Evolutionary conservation across 108 stramenopile species (phyloP), one percentile per base, ranked within the genome.

Genomic region (Ochromonas danica): DNA sequence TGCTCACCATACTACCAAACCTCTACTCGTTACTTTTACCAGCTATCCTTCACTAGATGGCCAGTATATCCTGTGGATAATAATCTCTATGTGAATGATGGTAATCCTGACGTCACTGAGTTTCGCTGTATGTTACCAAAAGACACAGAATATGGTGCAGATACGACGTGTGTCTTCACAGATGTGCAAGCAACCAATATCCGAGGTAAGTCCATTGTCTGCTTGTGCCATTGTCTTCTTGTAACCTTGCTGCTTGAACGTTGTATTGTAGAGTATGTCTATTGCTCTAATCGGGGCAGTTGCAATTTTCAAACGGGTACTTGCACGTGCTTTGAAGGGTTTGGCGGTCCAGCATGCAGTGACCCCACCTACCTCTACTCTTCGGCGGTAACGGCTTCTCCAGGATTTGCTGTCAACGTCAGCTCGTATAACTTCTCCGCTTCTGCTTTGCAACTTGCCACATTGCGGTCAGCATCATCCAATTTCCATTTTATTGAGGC

Each of bases 11-110:
- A 57, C 33, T 41, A 70, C 71, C 0, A 61, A 71, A 40, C 28
- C 39, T 42, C 31, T 2, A n/a, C 25, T 6, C 78, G 83, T 6
- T 51, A 14, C 22, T 85, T 43, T 43, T 51, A 51, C 45, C 42
- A 80, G 3, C 74, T 86, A 1, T 57, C 82, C 0, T 84, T 85
- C 81, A 22, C n/a, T 1, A 45, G 62, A 6, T 87, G 80, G 39
- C 84, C 86, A 0, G 77, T 39, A 0, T 39, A 40, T 41, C 86
- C 86, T 1, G 42, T 62, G 43, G 84, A 87, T 35, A 87, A 87
- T 80, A 87, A 87, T 42, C 31, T 85, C 36, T 85, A 81, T 61
- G 38, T 39, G 10, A 84, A 87, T 61, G 79, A 79, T 25, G 84
- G 85, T 35, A 85, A 84, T 71, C 86, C 86, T 25, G 39, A 39